Conservation (phyloP, 2,329 filamentous ascomycete species). For the Cladosporium phlei region DNA sequence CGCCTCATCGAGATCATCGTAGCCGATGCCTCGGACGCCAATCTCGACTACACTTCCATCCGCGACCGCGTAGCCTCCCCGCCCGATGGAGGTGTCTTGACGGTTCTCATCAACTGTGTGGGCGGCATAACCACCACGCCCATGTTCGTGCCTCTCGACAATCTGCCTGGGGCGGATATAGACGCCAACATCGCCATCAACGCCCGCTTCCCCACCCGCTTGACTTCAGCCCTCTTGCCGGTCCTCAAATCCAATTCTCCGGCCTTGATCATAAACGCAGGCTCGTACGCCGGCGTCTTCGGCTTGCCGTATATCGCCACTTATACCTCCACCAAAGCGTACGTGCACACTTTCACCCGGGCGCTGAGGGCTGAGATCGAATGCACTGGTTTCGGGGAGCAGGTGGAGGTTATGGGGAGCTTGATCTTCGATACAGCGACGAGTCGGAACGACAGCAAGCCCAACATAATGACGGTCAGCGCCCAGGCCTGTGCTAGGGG, state of each 20-base stretch:
- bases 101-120: slow-evolving; percentile 55
- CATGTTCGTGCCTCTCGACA: slow-evolving; percentile 35
- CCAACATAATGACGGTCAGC: slow-evolving; percentile 13
- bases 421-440: slow-evolving; percentile 19
- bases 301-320: slow-evolving; percentile 45
- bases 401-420: slow-evolving; percentile 27
- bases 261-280: slow-evolving; percentile 49
- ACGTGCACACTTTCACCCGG: slow-evolving; percentile 38
- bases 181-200: slow-evolving; percentile 46
- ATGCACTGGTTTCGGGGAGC: slow-evolving; percentile 34
- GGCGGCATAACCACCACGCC: slow-evolving; percentile 38
- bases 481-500: slow-evolving; percentile 15
- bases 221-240: slow-evolving; percentile 46
- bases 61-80: slow-evolving; percentile 23
- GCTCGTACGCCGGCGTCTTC: slow-evolving; percentile 40
- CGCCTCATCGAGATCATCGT: slow-evolving; percentile 39
- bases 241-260: slow-evolving; percentile 39
- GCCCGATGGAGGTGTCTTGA: slow-evolving; percentile 43
- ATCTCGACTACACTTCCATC: slow-evolving; percentile 22
- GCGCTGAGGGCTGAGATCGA: slow-evolving; percentile 42
- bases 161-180: slow-evolving; percentile 35
- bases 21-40: slow-evolving; percentile 39
- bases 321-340: slow-evolving; percentile 47
- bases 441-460: slow-evolving; percentile 8
- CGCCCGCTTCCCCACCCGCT: slow-evolving; percentile 45